Conservation (phyloP, 345 rosid genomes). For the Melastoma malabathricum region DNA sequence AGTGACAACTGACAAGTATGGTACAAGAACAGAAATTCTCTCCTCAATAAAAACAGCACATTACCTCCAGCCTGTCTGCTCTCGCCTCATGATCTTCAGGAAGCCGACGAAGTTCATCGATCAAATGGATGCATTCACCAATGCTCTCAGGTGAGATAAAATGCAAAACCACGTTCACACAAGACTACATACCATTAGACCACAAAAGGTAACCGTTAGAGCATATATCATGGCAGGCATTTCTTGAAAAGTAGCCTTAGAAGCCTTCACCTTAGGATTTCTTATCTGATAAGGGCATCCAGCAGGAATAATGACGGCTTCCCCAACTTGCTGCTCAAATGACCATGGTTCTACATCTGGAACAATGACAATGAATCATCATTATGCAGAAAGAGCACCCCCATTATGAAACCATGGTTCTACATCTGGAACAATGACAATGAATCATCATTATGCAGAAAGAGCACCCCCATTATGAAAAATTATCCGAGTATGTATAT, state of each 20-base stretch:
- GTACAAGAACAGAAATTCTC: background rate
- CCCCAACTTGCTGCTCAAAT: slow-evolving; percentile 86
- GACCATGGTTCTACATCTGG: slow-evolving; percentile 90
- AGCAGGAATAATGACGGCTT: slow-evolving; percentile 82
- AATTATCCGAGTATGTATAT: background rate
- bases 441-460: background rate
- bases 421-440: slow-evolving; percentile 32
- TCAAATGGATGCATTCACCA: slow-evolving; percentile 41
- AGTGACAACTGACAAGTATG: background rate
- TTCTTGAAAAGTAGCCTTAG: background rate
- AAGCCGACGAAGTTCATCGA: slow-evolving; percentile 55
- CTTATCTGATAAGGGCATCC: slow-evolving; percentile 91
- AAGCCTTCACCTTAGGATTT: slow-evolving; percentile 53
- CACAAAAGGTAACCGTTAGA: slow-evolving; percentile 2
- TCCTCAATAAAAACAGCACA: background rate
- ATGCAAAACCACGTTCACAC: slow-evolving; percentile 76
- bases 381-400: too few relatives aligned
- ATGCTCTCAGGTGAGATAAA: slow-evolving; percentile 84
- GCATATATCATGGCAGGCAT: background rate
- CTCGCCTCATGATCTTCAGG: slow-evolving; percentile 59
- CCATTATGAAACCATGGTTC: slow-evolving; percentile 99
- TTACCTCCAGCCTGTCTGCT: slow-evolving; percentile 61
- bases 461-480: background rate
- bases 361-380: slow-evolving; percentile 5
- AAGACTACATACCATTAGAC: slow-evolving; percentile 39